These are phyloP conservation scores for Fusarium sacchari DNA, from an alignment of 2,329 filamentous ascomycete species.

Conservation along the genomic window DNA sequence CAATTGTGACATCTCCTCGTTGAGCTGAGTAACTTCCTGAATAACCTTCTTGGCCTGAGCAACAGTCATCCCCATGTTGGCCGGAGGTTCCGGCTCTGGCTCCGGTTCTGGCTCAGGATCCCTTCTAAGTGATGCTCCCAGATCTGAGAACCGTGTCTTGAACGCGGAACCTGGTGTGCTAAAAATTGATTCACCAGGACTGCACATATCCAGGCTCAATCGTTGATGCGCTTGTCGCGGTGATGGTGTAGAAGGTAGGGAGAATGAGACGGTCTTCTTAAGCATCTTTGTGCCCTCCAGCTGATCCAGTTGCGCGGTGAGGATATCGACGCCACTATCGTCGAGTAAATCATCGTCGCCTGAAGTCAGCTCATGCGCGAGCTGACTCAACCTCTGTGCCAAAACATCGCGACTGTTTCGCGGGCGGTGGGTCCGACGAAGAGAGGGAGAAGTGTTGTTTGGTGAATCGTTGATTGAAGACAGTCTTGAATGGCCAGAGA, in stretches of 20 bases:
- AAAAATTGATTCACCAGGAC: slow-evolving; percentile 47
- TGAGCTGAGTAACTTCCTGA: slow-evolving; percentile 54
- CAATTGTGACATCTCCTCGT: slow-evolving; percentile 60
- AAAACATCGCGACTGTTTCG: slow-evolving; percentile 52
- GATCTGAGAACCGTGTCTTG: slow-evolving; percentile 53
- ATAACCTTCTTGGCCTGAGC: slow-evolving; percentile 52
- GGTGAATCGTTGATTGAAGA: slow-evolving; percentile 35
- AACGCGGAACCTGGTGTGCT: slow-evolving; percentile 50
- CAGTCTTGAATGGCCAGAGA: slow-evolving; percentile 38
- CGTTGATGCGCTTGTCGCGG: slow-evolving; percentile 30
- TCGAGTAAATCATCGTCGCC: slow-evolving; percentile 48
- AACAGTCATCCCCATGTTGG: slow-evolving; percentile 47
- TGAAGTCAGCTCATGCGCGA: slow-evolving; percentile 52
- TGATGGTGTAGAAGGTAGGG: slow-evolving; percentile 31
- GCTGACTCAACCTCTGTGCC: slow-evolving; percentile 53
- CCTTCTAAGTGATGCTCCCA: slow-evolving; percentile 50
- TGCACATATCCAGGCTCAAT: slow-evolving; percentile 42
- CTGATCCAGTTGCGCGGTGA: slow-evolving; percentile 53
- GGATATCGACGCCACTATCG: slow-evolving; percentile 49
- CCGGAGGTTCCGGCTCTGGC: slow-evolving; percentile 42
- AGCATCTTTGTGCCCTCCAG: slow-evolving; percentile 38
- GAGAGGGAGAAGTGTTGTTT: slow-evolving; percentile 40
- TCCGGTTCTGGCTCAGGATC: slow-evolving; percentile 43
- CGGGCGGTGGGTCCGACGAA: slow-evolving; percentile 21
- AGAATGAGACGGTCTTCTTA: slow-evolving; percentile 39